Conservation (phyloP, 257 asterid species). For the Eustoma russellianum region DNA sequence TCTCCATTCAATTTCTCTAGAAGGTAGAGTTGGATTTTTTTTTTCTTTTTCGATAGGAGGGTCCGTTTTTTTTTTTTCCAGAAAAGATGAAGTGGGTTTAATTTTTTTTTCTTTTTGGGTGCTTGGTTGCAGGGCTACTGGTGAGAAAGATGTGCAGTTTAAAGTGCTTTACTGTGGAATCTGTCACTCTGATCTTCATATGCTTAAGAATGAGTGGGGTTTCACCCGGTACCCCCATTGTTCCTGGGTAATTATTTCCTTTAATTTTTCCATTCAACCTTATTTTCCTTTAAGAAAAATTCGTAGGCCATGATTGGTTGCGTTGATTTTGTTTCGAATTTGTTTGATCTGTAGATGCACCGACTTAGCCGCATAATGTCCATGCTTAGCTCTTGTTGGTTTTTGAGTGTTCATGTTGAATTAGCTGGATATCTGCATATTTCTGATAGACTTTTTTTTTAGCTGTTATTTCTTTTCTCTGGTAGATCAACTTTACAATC, state of each 20-base stretch:
- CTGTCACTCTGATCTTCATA: conserved; percentile 43
- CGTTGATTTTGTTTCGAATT: too few species aligned
- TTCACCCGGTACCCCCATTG: conserved; percentile 28
- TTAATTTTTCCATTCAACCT: background rate
- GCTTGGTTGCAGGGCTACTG: conserved; percentile 23
- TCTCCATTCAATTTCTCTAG: conserved; percentile 26
- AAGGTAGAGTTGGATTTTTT: conserved; percentile 2
- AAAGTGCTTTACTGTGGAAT: conserved; percentile 45
- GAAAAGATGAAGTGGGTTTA: too few species aligned
- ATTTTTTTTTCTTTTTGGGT: background rate
- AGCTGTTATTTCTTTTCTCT: too few species aligned
- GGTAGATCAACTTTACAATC: too few species aligned
- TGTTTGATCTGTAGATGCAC: too few species aligned
- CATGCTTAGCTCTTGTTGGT: too few species aligned
- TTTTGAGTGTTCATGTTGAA: too few species aligned
- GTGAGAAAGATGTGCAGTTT: conserved; percentile 47
- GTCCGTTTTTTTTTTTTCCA: background rate
- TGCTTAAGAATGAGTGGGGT: conserved; percentile 43
- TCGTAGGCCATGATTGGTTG: background rate
- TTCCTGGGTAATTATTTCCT: conserved; percentile 34
- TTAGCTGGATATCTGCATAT: too few species aligned
- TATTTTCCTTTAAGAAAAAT: background rate
- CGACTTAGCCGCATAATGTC: too few species aligned
- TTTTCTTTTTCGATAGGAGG: too few species aligned
- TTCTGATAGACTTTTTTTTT: too few species aligned